Base-by-base conservation (phyloP, 139 green algal genomes). In the Coelastrella sp. region DNA sequence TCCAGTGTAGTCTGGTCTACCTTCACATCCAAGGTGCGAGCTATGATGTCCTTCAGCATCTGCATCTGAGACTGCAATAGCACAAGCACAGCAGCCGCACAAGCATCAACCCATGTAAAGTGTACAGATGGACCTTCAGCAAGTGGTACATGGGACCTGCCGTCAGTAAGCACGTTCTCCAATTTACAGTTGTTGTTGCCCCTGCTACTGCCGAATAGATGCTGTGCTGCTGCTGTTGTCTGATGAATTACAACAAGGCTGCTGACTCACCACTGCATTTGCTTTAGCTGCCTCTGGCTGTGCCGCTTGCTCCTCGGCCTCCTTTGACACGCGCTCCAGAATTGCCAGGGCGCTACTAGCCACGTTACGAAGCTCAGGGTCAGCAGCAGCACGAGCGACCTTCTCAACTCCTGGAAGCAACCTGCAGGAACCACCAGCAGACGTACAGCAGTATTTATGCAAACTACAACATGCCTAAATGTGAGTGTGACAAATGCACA, bases 331-430 rank as follows among this genome's bases (percentile, higher is more conserved):
- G 8, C 85, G 85, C 68, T 91, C 86, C 15, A 95, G 78, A 0
- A 90, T 91, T 25, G 56, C 76, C 65, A 93, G 82, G 6, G 95
- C 94, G 27, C 91, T 92, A 78, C 72, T 84, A 68, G 96, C 96
- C 15, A 97, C 94, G 27, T 90, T 84, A 73, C 96, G 94, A 90
- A 93, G 93, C 92, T 98, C 96, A 27, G 96, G 96, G 91, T 98
- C 96, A 15, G 96, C 78, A 15, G 80, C 86, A 70, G 49, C 73
- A 66, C 80, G 91, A 70, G 88, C 89, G n/a, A 94, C 91, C 59
- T 93, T 93, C 91, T 96, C 93, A n/a, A 97, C 78, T 24, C 78
- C 88, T 8, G 93, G 93, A 89, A 95, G 81, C 89, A 95, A 87
- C n/a, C 89, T 90, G 90, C 88, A 95, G 85, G 85, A 93, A 81